phyloP scores from a whole-genome alignment of 257 asterid genomes.

The Schizonepeta tenuifolia region DNA sequence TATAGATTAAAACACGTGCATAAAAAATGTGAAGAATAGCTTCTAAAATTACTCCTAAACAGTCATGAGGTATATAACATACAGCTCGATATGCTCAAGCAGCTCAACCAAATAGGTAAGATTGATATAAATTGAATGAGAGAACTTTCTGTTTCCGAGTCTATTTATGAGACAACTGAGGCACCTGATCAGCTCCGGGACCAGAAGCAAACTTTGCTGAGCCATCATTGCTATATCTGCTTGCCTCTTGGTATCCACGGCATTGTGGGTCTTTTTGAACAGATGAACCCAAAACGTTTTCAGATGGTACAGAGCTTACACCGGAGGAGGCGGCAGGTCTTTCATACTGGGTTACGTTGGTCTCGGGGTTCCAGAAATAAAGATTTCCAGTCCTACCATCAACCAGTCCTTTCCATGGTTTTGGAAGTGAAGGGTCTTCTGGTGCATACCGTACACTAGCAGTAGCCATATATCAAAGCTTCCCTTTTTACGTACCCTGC shows the following conservation, averaged over 20 bases:
- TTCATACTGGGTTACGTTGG: constrained; percentile 88
- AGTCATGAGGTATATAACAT: not conserved
- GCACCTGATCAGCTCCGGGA: constrained; percentile 56
- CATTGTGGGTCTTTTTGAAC: constrained; percentile 48
- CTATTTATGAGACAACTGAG: constrained; percentile 23
- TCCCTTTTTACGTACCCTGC: constrained; percentile 34
- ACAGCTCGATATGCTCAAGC: not conserved
- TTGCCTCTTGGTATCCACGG: constrained; percentile 38
- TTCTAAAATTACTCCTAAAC: not conserved
- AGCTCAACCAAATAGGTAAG: constrained; percentile 19
- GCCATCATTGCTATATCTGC: constrained; percentile 46
- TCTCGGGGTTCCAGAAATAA: constrained; percentile 92
- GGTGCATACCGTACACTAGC: constrained; percentile 82
- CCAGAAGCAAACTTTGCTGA: constrained; percentile 44
- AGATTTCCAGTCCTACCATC: constrained; percentile 79
- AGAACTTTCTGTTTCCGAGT: constrained; percentile 1
- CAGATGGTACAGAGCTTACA: constrained; percentile 43
- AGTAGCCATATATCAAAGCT: constrained; percentile 57
- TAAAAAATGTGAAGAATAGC: constrained; percentile 1
- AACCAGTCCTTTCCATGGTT: constrained; percentile 89
- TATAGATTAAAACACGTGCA: not conserved
- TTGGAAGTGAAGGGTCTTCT: constrained; percentile 91
- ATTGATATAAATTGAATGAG: not conserved
- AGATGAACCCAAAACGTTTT: constrained; percentile 47
- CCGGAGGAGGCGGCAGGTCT: constrained; percentile 51